Evolutionary conservation across 768 basidiomycete species (phyloP), one percentile per base, ranked within the genome.

Genomic region (Kwoniella shandongensis): DNA sequence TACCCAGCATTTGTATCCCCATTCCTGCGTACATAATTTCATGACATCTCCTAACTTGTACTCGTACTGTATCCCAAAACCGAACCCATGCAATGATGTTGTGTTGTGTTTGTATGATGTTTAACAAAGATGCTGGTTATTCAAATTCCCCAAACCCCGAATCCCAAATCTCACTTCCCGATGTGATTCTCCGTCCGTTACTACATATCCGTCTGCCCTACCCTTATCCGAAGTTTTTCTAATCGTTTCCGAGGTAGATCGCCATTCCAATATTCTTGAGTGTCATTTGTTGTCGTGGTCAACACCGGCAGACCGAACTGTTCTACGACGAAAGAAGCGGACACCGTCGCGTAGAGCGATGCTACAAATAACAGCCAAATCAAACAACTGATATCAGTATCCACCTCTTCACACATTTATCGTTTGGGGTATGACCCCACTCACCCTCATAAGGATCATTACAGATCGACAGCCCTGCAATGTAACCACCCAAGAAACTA

Each of bases 301-400:
- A 10, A 62, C 54, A 5, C 15, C 17, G 72, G 72, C 3, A 74
- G 32, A 26, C 72, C 72, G 35, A 63, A 44, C 58, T 74, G 72
- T 44, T 74, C 57, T 11, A 71, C 63, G 5, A 65, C 55, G 40
- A 71, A 71, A 11, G 72, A 74, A 1, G 72, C 60, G 8, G 72
- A 69, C 6, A 74, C 60, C 13, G 67, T 69, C 11, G 53, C 72
- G 57, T 71, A 67, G 11, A 70, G 55, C 5, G 60, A 51, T n/a
- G 72, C 72, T 69, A 30, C 18, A 48, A 53, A n/a, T n/a, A n/a
- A n/a, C n/a, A n/a, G n/a, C n/a, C 15, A 42, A 36, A 23, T 60
- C 56, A 47, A 44, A 4, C 3, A 44, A 47, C n/a, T n/a, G n/a
- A n/a, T n/a, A n/a, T n/a, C n/a, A n/a, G n/a, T n/a, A n/a, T n/a